A percentile compares a stretch with the other conserved stretches of the same genome.
Evolutionary conservation across 2,329 filamentous ascomycete species (phyloP).

Genomic region (Knufia petricola): DNA sequence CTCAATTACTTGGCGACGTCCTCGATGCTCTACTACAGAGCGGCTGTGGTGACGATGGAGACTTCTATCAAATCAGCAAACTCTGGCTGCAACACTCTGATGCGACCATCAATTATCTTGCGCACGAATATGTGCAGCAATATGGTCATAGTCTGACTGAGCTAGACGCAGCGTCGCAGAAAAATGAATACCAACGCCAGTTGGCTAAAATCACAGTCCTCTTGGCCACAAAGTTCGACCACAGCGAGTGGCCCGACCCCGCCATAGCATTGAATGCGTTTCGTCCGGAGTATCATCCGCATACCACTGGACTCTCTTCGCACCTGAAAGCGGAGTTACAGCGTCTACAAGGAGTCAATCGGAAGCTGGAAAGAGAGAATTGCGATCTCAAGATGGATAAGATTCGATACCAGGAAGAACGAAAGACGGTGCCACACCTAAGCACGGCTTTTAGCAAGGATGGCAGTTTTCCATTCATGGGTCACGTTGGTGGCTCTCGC

Average conservation of each 20-base stretch:
- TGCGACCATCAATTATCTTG: neutral
- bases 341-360: neutral
- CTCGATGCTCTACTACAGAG: neutral
- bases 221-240: neutral
- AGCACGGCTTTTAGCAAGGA: neutral
- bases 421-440: neutral
- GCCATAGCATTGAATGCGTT: neutral
- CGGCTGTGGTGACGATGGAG: neutral
- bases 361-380: neutral
- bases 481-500: neutral
- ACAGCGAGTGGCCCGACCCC: neutral
- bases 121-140: neutral
- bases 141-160: neutral
- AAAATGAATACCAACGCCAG: neutral
- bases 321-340: neutral
- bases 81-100: neutral
- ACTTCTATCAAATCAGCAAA: slow-evolving; percentile 6
- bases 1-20: slow-evolving; percentile 3
- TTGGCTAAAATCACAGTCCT: neutral
- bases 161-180: neutral
- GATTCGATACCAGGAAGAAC: neutral
- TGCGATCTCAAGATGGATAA: neutral
- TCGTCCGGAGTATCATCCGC: no score
- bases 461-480: neutral
- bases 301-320: neutral